Evolutionary conservation across 1,284 basidiomycete species (phyloP).

Genomic region (Blastosporella zonata): DNA sequence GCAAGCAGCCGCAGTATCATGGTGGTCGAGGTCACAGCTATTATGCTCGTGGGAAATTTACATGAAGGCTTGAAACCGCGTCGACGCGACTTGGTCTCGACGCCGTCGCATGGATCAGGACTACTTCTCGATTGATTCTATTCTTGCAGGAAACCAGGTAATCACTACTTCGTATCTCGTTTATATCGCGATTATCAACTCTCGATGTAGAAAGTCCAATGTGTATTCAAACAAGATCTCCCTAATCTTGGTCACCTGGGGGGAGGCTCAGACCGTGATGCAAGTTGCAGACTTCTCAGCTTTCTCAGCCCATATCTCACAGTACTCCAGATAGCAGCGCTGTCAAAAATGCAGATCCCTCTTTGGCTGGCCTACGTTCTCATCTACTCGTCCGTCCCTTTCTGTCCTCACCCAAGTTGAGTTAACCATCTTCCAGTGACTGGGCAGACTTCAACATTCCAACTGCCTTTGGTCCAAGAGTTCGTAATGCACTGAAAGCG

Average conservation of each 20-base stretch:
- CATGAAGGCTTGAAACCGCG: constrained; percentile 9
- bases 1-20: constrained; percentile 19
- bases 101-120: constrained; percentile 68
- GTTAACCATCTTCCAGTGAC: constrained; percentile 45
- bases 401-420: constrained; percentile 8
- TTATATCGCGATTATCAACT: not conserved
- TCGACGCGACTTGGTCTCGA: constrained; percentile 20
- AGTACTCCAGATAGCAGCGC: constrained; percentile 59
- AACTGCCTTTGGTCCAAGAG: constrained; percentile 67
- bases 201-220: constrained; percentile 78
- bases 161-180: constrained; percentile 2
- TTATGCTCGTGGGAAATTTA: constrained; percentile 18
- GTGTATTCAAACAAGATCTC: constrained; percentile 85
- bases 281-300: constrained; percentile 34
- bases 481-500: constrained; percentile 82
- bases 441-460: constrained; percentile 87
- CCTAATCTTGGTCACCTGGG: constrained; percentile 84
- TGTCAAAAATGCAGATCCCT: constrained; percentile 75
- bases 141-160: constrained; percentile 88
- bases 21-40: constrained; percentile 2
- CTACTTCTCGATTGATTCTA: constrained; percentile 86
- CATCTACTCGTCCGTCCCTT: constrained; percentile 63
- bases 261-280: constrained; percentile 78
- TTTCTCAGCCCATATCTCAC: constrained; percentile 8
- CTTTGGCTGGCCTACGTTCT: constrained; percentile 86